phyloP scores from a whole-genome alignment of 2,329 filamentous ascomycete genomes.

The Alternaria sp. region DNA sequence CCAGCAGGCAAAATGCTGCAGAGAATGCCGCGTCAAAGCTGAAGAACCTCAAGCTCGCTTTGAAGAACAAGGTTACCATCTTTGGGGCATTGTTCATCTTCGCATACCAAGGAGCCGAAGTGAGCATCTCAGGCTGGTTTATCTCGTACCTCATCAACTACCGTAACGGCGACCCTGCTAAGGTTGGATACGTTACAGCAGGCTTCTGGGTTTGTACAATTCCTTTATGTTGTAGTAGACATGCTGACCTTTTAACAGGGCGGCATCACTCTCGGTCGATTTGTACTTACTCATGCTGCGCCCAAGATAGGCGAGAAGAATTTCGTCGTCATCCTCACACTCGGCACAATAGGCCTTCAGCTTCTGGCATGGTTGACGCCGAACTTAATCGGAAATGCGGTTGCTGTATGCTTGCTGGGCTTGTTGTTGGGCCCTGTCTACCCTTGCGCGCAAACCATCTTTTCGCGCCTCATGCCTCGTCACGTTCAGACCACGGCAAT shows the following conservation, averaged over 20 bases:
- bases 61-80: constrained; percentile 68
- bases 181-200: constrained; percentile 81
- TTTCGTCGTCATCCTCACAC: constrained; percentile 70
- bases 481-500: constrained; percentile 69
- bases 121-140: constrained; percentile 85
- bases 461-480: constrained; percentile 67
- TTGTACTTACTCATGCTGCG: constrained; percentile 72
- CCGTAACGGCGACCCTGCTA: constrained; percentile 72
- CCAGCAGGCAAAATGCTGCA: constrained; percentile 51
- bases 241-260: constrained; percentile 58
- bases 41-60: constrained; percentile 60
- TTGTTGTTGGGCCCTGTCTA: constrained; percentile 81
- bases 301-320: constrained; percentile 73
- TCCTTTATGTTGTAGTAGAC: neutral
- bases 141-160: constrained; percentile 82
- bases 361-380: constrained; percentile 81
- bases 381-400: constrained; percentile 66
- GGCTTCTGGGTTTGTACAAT: constrained; percentile 65
- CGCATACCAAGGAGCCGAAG: constrained; percentile 84
- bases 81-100: constrained; percentile 84
- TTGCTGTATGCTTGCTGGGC: constrained; percentile 68
- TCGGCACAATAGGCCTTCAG: constrained; percentile 72
- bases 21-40: constrained; percentile 55
- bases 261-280: constrained; percentile 79
- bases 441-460: constrained; percentile 73